phyloP scores from a whole-genome alignment of 2,329 filamentous ascomycete species.

The Aspergillus proliferans region DNA sequence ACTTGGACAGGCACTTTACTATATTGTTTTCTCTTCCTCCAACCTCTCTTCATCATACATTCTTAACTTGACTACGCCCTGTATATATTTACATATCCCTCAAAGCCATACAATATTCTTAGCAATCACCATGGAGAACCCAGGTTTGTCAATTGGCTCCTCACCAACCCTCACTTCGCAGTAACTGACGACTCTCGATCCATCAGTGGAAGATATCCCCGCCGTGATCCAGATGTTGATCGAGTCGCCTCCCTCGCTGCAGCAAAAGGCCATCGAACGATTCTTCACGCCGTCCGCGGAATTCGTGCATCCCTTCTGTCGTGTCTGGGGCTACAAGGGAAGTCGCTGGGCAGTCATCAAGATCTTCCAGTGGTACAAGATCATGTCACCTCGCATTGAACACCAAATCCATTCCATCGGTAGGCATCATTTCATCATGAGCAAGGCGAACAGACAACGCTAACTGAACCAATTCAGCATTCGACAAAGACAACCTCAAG shows the following conservation, averaged over 20 bases:
- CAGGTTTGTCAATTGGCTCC: slow-evolving; percentile 8
- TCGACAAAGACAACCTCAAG: slow-evolving; percentile 58
- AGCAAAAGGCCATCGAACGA: slow-evolving; percentile 58
- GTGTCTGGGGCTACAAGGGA: slow-evolving; percentile 54
- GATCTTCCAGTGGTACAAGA: slow-evolving; percentile 80
- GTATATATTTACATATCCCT: background rate
- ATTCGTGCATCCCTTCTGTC: slow-evolving; percentile 74
- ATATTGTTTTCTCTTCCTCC: background rate
- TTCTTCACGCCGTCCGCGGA: slow-evolving; percentile 68
- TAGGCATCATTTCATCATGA: slow-evolving; percentile 22
- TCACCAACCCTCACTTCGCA: background rate
- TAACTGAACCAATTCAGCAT: slow-evolving; percentile 46
- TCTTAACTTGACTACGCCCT: background rate
- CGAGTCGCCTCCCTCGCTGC: slow-evolving; percentile 59
- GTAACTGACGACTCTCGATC: background rate
- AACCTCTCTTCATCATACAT: background rate
- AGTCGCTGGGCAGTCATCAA: slow-evolving; percentile 61
- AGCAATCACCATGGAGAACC: slow-evolving; percentile 20
- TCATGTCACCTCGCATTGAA: slow-evolving; percentile 68
- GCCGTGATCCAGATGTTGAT: slow-evolving; percentile 63
- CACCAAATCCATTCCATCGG: slow-evolving; percentile 59
- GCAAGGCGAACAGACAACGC: background rate
- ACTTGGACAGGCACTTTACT: background rate
- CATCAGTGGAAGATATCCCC: slow-evolving; percentile 53
- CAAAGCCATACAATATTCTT: slow-evolving; percentile 23